Percentiles rank a stretch among this genome's conserved stretches.
Evolutionary conservation across 441 rosid genomes (phyloP).

Genomic region (Aleurites moluccanus): DNA sequence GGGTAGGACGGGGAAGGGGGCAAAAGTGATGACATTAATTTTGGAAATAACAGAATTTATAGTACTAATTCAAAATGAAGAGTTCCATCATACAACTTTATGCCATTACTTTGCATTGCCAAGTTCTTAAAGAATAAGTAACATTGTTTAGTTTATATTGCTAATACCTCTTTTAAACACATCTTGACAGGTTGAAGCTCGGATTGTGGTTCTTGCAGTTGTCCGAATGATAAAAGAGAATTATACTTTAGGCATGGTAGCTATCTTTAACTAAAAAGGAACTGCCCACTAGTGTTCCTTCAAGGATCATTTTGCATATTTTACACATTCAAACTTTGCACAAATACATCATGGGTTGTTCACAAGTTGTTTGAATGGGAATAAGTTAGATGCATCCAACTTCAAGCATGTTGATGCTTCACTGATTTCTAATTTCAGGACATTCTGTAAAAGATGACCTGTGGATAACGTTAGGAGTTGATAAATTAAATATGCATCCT

Average conservation of each 20-base stretch:
- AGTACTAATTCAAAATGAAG: too few species aligned
- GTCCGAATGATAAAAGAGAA: constrained; percentile 89
- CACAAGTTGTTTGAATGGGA: background rate
- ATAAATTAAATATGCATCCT: constrained; percentile 31
- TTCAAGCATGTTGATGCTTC: constrained; percentile 10
- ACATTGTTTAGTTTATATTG: background rate
- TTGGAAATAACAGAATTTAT: too few species aligned
- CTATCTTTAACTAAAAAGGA: background rate
- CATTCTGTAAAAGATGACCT: constrained; percentile 66
- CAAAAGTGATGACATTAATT: too few species aligned
- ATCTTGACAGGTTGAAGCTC: constrained; percentile 75
- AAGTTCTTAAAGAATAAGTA: background rate
- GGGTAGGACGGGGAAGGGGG: too few species aligned
- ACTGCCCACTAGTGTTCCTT: background rate
- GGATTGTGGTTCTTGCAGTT: constrained; percentile 88
- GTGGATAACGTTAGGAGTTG: constrained; percentile 62
- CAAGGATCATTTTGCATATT: background rate
- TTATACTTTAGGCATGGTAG: constrained; percentile 47
- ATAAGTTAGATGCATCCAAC: background rate
- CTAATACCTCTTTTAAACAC: constrained; percentile 24
- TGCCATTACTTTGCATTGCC: background rate
- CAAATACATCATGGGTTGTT: background rate
- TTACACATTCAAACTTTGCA: background rate
- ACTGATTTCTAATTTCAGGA: constrained; percentile 50
- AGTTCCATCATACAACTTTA: background rate